These are phyloP conservation scores for Corynespora cassiicola DNA, from an alignment of 2,329 filamentous ascomycete species.

Conservation along the genomic window DNA sequence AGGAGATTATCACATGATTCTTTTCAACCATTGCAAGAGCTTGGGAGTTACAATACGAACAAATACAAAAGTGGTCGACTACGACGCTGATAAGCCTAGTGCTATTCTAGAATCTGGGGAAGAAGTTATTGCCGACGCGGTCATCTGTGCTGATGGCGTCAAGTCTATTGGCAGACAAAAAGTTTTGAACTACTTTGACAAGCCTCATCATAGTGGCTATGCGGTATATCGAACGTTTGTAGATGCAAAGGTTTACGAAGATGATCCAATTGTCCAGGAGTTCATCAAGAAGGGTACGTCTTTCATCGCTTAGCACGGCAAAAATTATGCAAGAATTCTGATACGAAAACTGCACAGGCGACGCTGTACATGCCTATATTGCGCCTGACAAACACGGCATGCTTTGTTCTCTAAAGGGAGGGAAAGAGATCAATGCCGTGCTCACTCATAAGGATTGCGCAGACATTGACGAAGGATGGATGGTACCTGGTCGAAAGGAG, in stretches of 20 bases:
- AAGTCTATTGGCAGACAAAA: not conserved
- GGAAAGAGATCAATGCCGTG: slow-evolving; percentile 52
- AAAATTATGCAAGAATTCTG: no score
- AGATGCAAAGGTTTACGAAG: slow-evolving; percentile 49
- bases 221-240: slow-evolving; percentile 35
- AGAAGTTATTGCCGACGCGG: not conserved
- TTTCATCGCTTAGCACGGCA: no score
- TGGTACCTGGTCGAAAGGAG: not conserved
- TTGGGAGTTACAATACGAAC: not conserved
- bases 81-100: not conserved
- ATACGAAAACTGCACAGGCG: no score
- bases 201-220: no score
- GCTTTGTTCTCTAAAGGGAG: slow-evolving; percentile 52
- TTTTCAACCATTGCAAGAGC: not conserved
- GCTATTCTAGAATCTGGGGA: slow-evolving; percentile 1
- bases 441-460: slow-evolving; percentile 3
- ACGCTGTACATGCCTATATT: no score
- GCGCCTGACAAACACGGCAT: slow-evolving; percentile 53
- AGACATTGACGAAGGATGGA: slow-evolving; percentile 5
- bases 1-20: not conserved
- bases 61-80: not conserved
- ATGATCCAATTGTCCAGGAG: slow-evolving; percentile 46
- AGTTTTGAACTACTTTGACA: slow-evolving; percentile 38
- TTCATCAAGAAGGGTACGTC: not conserved
- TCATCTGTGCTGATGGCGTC: not conserved